Percentiles rank a stretch among this genome's conserved stretches.
phyloP scores from a whole-genome alignment of 108 stramenopile species.

The Cyclotella baltica region DNA sequence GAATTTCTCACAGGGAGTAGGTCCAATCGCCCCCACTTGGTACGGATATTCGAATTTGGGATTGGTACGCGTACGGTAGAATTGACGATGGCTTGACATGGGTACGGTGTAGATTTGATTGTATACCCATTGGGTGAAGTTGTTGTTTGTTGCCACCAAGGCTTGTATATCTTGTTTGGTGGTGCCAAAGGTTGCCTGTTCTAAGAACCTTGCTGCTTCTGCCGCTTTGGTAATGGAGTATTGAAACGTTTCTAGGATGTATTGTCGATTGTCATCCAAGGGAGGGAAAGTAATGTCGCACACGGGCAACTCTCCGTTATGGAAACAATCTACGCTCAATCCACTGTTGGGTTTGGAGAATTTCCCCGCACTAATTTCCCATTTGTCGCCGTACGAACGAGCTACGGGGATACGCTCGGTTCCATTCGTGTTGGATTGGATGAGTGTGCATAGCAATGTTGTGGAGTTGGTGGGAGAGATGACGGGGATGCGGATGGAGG shows the following conservation, averaged over 20 bases:
- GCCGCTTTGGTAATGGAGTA: conserved; percentile 7
- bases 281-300: conserved; percentile 26
- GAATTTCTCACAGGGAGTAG: conserved; percentile 47
- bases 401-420: conserved; percentile 18
- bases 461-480: not conserved
- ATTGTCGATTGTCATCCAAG: conserved; percentile 20
- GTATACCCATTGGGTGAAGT: conserved; percentile 54
- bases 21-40: conserved; percentile 13
- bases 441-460: conserved; percentile 21
- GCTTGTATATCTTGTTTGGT: conserved; percentile 34
- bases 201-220: conserved; percentile 61
- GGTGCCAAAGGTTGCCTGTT: conserved; percentile 71
- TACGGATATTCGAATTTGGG: conserved; percentile 30
- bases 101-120: conserved; percentile 51
- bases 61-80: conserved; percentile 48
- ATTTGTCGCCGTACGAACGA: conserved; percentile 15
- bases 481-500: conserved; percentile 6
- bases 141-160: conserved; percentile 1
- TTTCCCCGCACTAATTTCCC: conserved; percentile 30
- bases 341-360: conserved; percentile 23
- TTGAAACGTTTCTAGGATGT: conserved; percentile 20
- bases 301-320: conserved; percentile 4
- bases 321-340: conserved; percentile 13
- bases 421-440: conserved; percentile 12
- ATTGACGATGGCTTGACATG: conserved; percentile 51